A percentile compares a stretch with the other conserved stretches of the same genome.
phyloP scores from a whole-genome alignment of 1,284 basidiomycete genomes.

The Coniophora puteana region DNA sequence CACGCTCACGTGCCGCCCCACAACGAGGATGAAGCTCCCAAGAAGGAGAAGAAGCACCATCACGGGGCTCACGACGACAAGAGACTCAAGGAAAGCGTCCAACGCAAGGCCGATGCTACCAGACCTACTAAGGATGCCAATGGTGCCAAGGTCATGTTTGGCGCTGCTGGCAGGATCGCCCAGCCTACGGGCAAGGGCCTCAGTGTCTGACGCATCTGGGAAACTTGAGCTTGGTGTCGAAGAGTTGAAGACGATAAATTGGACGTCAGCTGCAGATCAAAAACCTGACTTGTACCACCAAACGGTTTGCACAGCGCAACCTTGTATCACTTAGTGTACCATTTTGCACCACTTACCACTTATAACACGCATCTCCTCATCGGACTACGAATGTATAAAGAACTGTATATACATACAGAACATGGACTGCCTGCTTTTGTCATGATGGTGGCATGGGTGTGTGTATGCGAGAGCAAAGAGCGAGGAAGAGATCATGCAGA shows the following conservation, averaged over 20 bases:
- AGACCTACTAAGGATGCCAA: slow-evolving; percentile 46
- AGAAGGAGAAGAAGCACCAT: slow-evolving; percentile 48
- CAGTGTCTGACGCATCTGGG: slow-evolving; percentile 26
- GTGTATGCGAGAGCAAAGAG: slow-evolving; percentile 20
- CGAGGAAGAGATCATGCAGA: slow-evolving; percentile 15
- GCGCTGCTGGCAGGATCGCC: slow-evolving; percentile 48
- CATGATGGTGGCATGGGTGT: slow-evolving; percentile 13
- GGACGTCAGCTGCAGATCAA: no score
- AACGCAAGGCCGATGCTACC: slow-evolving; percentile 49
- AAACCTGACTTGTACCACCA: no score
- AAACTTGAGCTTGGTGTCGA: no score
- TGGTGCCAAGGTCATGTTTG: slow-evolving; percentile 32
- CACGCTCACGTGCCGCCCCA: slow-evolving; percentile 36
- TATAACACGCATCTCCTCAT: no score
- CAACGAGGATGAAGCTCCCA: slow-evolving; percentile 48
- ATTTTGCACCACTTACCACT: no score
- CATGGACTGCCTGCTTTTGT: slow-evolving; percentile 18
- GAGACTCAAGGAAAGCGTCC: slow-evolving; percentile 42
- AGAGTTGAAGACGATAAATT: no score
- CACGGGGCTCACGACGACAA: slow-evolving; percentile 44
- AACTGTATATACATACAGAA: not conserved
- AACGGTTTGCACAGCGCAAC: no score
- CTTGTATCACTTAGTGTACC: no score
- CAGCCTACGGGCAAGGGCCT: slow-evolving; percentile 54
- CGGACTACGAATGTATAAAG: not conserved